Conservation (phyloP, 129 eudicot genomes). For the Deinandra increscens region DNA sequence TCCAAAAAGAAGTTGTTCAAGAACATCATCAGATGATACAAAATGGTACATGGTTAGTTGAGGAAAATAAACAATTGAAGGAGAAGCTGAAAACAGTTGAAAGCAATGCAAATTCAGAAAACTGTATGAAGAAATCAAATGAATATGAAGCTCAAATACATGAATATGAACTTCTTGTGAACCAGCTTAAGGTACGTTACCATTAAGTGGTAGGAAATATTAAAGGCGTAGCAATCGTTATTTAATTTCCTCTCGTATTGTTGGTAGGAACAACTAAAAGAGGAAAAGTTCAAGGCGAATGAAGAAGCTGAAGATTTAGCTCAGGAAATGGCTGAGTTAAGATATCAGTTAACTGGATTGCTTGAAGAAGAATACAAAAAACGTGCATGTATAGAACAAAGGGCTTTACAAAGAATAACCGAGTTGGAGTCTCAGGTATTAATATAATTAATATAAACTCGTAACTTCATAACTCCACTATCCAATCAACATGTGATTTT, state of each 20-base stretch:
- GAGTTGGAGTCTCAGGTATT: conserved; percentile 87
- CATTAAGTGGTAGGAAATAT: not conserved
- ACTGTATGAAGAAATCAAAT: conserved; percentile 36
- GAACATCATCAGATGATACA: conserved; percentile 43
- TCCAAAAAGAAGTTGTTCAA: conserved; percentile 54
- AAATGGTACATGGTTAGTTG: conserved; percentile 38
- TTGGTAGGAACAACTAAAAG: conserved; percentile 65
- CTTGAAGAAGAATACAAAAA: conserved; percentile 91
- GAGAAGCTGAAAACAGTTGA: conserved; percentile 43
- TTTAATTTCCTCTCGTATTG: conserved; percentile 10
- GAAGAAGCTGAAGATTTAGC: conserved; percentile 93
- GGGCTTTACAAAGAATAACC: conserved; percentile 74
- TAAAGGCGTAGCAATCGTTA: not conserved
- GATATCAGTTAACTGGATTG: conserved; percentile 73
- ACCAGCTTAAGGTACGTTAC: conserved; percentile 58
- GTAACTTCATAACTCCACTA: not conserved
- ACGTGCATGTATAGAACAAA: conserved; percentile 71
- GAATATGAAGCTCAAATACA: conserved; percentile 55
- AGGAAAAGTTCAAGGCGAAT: conserved; percentile 62
- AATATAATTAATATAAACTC: not conserved
- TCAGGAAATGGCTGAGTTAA: conserved; percentile 96
- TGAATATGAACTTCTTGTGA: conserved; percentile 67
- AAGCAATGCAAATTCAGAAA: conserved; percentile 38
- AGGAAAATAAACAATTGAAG: conserved; percentile 54
- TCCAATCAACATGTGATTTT: not conserved